Evolutionary conservation across 2,329 filamentous ascomycete genomes (phyloP).

Genomic region (Cladosporium sp.): DNA sequence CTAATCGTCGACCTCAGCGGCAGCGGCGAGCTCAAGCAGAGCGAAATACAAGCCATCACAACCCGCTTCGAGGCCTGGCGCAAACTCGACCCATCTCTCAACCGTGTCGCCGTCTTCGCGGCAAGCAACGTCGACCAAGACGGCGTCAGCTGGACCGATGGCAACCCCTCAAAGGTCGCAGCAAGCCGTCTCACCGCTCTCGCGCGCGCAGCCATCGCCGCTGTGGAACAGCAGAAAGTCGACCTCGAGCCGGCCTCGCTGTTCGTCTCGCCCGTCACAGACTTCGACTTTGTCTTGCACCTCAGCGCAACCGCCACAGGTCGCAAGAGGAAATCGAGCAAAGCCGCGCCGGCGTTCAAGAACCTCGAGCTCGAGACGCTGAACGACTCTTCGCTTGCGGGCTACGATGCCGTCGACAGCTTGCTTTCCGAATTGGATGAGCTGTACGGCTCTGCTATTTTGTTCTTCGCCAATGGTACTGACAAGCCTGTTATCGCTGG

Average conservation of each 20-base stretch:
- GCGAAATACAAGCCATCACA: constrained; percentile 61
- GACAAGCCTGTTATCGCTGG: constrained; percentile 61
- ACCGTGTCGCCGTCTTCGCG: constrained; percentile 75
- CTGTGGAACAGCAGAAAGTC: constrained; percentile 40
- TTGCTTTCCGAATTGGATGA: constrained; percentile 68
- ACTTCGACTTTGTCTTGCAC: constrained; percentile 85
- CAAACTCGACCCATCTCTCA: constrained; percentile 85
- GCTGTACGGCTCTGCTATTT: constrained; percentile 66
- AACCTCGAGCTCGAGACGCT: constrained; percentile 68
- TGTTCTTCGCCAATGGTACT: constrained; percentile 74
- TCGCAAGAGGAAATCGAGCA: constrained; percentile 36
- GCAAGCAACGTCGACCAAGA: constrained; percentile 76
- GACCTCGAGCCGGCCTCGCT: constrained; percentile 55
- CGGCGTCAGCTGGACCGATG: constrained; percentile 78
- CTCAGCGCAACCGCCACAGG: constrained; percentile 55
- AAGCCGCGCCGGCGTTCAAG: constrained; percentile 66
- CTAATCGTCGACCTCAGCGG: constrained; percentile 70
- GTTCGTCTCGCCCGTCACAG: constrained; percentile 70
- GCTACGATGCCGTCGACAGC: constrained; percentile 61
- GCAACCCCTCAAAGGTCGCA: constrained; percentile 74
- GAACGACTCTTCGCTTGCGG: constrained; percentile 47
- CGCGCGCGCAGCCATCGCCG: constrained; percentile 70
- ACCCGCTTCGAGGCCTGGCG: constrained; percentile 81
- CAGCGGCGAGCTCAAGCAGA: constrained; percentile 55
- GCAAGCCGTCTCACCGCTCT: constrained; percentile 80